These are phyloP conservation scores for Corynespora cassiicola DNA, from an alignment of 2,329 filamentous ascomycete genomes.

Conservation along the genomic window DNA sequence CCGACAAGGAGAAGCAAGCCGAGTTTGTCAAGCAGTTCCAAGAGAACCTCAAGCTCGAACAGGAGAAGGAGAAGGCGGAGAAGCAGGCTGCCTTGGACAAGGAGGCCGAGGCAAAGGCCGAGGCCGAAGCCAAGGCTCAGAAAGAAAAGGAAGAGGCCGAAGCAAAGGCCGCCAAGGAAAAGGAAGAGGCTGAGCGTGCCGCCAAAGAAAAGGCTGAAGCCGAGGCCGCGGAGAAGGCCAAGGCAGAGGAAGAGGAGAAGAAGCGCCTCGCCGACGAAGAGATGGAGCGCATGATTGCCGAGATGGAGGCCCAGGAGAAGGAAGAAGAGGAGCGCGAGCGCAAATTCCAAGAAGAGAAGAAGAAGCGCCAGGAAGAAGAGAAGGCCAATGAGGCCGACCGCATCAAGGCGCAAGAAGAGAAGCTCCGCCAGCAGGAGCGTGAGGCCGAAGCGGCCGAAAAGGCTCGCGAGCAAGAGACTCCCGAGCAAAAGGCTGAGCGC, in stretches of 20 bases:
- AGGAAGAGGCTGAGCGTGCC: slow-evolving; percentile 26
- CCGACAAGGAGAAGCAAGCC: slow-evolving; percentile 72
- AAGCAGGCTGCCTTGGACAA: slow-evolving; percentile 57
- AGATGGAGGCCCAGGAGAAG: slow-evolving; percentile 58
- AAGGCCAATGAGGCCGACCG: slow-evolving; percentile 59
- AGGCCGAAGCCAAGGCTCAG: slow-evolving; percentile 48
- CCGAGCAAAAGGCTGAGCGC: slow-evolving; percentile 50
- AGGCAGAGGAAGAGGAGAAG: slow-evolving; percentile 39
- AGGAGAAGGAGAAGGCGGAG: slow-evolving; percentile 65
- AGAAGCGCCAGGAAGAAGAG: slow-evolving; percentile 64
- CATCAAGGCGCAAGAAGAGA: slow-evolving; percentile 59
- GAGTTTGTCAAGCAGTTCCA: slow-evolving; percentile 74
- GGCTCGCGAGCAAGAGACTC: slow-evolving; percentile 48
- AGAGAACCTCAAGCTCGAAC: slow-evolving; percentile 49
- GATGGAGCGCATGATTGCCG: slow-evolving; percentile 68
- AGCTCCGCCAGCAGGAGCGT: slow-evolving; percentile 55
- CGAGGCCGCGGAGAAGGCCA: slow-evolving; percentile 34
- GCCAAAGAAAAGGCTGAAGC: slow-evolving; percentile 34
- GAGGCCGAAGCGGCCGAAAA: slow-evolving; percentile 58
- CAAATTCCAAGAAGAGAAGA: slow-evolving; percentile 73
- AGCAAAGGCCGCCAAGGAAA: slow-evolving; percentile 56
- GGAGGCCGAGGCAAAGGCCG: slow-evolving; percentile 48
- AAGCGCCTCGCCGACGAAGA: slow-evolving; percentile 50
- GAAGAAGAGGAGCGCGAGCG: slow-evolving; percentile 70
- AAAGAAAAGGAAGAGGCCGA: slow-evolving; percentile 56